Base-by-base conservation (phyloP, 2,329 filamentous ascomycete genomes). In the Zymoseptoria brevis region DNA sequence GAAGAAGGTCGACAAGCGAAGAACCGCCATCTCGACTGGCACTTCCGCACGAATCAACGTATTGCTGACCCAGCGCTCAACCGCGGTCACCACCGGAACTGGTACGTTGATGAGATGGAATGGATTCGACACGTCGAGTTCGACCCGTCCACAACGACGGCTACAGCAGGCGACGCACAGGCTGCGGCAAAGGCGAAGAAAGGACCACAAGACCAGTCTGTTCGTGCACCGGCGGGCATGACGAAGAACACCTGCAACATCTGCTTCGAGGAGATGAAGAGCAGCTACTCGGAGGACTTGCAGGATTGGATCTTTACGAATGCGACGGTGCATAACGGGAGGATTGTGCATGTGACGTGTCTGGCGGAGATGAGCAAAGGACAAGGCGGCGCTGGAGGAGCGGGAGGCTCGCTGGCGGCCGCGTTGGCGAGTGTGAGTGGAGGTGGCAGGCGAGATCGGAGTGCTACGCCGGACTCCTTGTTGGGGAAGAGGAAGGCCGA, bases 271-370 rank as follows among this genome's bases (percentile, higher is more conserved):
- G 88, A 88, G 65, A 97, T 99, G 68, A 88, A 95, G 75, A 90
- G 89, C 65, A 88, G 88, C 64, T 97, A 91, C 88, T 86, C 93
- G 6, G 90, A 95, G 67, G 90, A 95, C 63, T 89, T 88, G 19
- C 91, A 97, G 74, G 93, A 99, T 70, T 97, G 92, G 83, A 93
- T 99, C 49, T 97, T 94, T 89, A 87, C 90, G 73, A 93, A 99
- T 73, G 89, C 93, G 0, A 80, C 89, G 55, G 83, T 87, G 64
- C 84, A 95, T 29, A 89, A 88, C 41, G 84, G 82, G 58, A 85
- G 90, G 63, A 87, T 94, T 16, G 97, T 90, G 69, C 94, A 99
- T 74, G 90, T 87, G 9, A 95, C 86, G 57, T 99, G 94, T 72
- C 90, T 93, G 72, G 83, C 85, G 19, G 93, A 96, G 75, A 88